Base-by-base conservation (phyloP, 345 rosid species). In the Ceriops zippeliana region DNA sequence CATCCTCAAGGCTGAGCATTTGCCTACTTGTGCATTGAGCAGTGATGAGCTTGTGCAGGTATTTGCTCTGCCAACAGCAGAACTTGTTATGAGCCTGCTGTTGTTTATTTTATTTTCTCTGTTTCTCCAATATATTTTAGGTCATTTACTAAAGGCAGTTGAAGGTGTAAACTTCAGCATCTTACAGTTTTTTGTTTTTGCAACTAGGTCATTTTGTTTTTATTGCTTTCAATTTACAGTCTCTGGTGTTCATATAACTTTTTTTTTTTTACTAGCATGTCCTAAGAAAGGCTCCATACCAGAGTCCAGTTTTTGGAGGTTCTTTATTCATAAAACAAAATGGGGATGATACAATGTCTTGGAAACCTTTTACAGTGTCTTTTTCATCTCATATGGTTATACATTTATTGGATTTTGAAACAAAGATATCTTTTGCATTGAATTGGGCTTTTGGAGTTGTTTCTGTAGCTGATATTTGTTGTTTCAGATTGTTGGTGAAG, bases 1-100 rank as follows among this genome's bases (percentile, higher is more conserved):
- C 16, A 90, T 96, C 67, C 85, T 90, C 51, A 96, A 92, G 87
- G 98, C 90, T 70, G 85, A 89, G 1, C 93, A 86, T 71, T 78
- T 96, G 74, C 99, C 99, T 51, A 38, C 89, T 20, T 90, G 97
- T 83, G 97, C 98, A 10, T 78, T 90, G 78, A 78, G 52, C 79
- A 82, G 91, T 10, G 99, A 96, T 80, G 97, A 92, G 78, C 99
- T 96, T 78, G 87, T 96, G 63, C 98, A 90, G 96, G 98, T 92
- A 78, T 65, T 51, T 26, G 24, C 38, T 52, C 0, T 61, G 30
- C 32, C 24, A 20, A 17, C 20, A 30, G n/a, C 17, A 52, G 31
- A 31, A 2, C 10, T 32, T 31, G 6, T 35, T 35, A 4, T 35
- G 15, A 61, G 22, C 20, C 30, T 24, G 32, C 6, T 6, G n/a